Base-by-base conservation (phyloP, 208 protist species). In the Leishmania amazonensis region DNA sequence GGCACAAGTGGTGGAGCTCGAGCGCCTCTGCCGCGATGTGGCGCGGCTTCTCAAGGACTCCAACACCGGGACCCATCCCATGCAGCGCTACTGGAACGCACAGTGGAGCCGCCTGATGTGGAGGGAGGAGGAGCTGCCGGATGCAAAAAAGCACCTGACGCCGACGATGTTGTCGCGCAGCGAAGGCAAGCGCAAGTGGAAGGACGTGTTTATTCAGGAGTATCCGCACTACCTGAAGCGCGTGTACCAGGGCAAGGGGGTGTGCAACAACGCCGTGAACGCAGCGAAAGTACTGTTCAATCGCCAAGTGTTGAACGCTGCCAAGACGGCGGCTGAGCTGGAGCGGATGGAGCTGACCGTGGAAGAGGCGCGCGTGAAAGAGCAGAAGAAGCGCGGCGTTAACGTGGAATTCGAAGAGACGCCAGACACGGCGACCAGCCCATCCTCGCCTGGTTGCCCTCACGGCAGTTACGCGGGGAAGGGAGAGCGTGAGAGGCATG, bases 31-130 rank as follows among this genome's bases (percentile, higher is more conserved):
- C 67, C 78, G 76, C 11, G 91, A 96, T 81, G 86, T 97, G 1
- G 79, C 79, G 15, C 42, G 21, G 17, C 70, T 74, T 17, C 80
- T 97, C 60, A 60, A 78, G 58, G 80, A 78, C 62, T 92, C 88
- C 31, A 88, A 85, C 53, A 90, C 72, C 6, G 89, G 88, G 3
- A 89, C 84, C 0, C 64, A 68, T 5, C 78, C 95, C 15, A 88
- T 97, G 94, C 90, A 97, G 80, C 89, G 91, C 1, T 97, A 97
- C 83, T 97, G 94, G 92, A 95, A 97, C 64, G 89, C 88, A 78
- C 90, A 93, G 83, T 97, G 89, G 82, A 64, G 84, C 67, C 76
- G 85, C 76, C 83, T 97, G 73, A 49, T 94, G 6, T 95, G 94
- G 92, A 85, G 72, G 58, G 89, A 93, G 47, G 85, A 74, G 38